These are phyloP conservation scores for Chrysochromulina tobinii DNA, from an alignment of 78 protist genomes.

Conservation along the genomic window DNA sequence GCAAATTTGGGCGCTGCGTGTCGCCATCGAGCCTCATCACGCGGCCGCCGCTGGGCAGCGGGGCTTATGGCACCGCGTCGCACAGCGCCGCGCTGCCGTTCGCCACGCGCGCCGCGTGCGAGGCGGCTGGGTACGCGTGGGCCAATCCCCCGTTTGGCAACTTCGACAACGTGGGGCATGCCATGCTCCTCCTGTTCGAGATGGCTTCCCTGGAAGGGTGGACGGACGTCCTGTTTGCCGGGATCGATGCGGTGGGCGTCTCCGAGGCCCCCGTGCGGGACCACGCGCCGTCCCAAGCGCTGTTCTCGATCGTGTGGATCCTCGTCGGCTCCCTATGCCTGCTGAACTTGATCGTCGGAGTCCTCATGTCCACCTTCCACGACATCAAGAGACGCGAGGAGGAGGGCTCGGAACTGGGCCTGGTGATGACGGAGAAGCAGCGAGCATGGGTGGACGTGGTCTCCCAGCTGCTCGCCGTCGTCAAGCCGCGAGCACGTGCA, in stretches of 20 bases:
- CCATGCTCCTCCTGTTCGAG: conserved; percentile 37
- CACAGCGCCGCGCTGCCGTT: not conserved
- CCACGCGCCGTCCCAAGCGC: not conserved
- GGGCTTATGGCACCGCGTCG: not conserved
- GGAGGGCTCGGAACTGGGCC: not conserved
- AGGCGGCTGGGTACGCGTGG: not conserved
- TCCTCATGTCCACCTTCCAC: conserved; percentile 40
- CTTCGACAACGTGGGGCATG: conserved; percentile 39
- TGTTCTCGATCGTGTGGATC: conserved; percentile 12
- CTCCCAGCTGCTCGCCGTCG: not conserved
- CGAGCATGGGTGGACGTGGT: not conserved
- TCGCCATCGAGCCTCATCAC: not conserved
- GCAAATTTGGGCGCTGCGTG: not conserved
- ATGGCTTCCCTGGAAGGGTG: conserved; percentile 50
- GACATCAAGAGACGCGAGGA: not conserved
- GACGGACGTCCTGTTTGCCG: conserved; percentile 27
- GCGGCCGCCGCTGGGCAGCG: not conserved
- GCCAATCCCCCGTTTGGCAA: not conserved
- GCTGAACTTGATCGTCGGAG: conserved; percentile 43
- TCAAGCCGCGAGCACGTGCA: not conserved
- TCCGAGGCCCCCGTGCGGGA: not conserved
- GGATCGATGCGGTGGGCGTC: conserved; percentile 23
- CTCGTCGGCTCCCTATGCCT: conserved; percentile 36
- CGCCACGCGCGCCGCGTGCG: not conserved
- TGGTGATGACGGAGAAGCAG: conserved; percentile 20